Conservation (phyloP, 1,284 basidiomycete genomes). For the Flammula alnicola region DNA sequence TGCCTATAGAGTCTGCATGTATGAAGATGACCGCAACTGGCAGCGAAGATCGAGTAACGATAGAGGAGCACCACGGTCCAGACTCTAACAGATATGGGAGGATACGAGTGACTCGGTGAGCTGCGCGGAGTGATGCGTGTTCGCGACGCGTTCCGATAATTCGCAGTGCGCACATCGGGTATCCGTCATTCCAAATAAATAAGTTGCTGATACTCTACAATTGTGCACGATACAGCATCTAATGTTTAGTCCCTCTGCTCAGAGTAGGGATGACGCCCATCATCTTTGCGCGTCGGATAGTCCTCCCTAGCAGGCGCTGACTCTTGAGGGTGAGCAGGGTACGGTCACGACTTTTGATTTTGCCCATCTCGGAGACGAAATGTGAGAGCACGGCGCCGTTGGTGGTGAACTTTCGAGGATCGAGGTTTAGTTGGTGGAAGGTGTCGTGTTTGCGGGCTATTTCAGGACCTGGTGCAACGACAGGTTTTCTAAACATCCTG, state of each 20-base stretch:
- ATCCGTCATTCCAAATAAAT: background rate
- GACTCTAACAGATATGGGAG: no score
- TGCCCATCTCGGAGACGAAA: constrained; percentile 86
- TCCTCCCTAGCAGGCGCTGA: constrained; percentile 85
- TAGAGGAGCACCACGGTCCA: no score
- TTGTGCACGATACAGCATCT: background rate
- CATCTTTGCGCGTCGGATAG: constrained; percentile 89
- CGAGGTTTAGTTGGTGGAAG: constrained; percentile 68
- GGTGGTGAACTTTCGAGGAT: constrained; percentile 68
- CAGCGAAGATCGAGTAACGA: no score
- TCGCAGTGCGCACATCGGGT: no score
- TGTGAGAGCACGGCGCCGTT: constrained; percentile 73
- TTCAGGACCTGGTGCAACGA: constrained; percentile 54
- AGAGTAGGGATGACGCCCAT: constrained; percentile 87
- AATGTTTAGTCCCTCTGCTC: constrained; percentile 38
- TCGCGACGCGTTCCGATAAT: no score
- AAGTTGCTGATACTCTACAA: background rate
- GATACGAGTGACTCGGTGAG: no score
- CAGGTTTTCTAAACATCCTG: constrained; percentile 22
- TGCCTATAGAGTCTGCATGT: no score
- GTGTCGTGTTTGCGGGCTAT: constrained; percentile 63
- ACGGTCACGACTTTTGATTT: constrained; percentile 71
- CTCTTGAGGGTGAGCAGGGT: constrained; percentile 83
- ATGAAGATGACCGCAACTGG: no score
- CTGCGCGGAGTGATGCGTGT: no score